phyloP scores from a whole-genome alignment of 257 asterid genomes.

The Primulina tabacum region DNA sequence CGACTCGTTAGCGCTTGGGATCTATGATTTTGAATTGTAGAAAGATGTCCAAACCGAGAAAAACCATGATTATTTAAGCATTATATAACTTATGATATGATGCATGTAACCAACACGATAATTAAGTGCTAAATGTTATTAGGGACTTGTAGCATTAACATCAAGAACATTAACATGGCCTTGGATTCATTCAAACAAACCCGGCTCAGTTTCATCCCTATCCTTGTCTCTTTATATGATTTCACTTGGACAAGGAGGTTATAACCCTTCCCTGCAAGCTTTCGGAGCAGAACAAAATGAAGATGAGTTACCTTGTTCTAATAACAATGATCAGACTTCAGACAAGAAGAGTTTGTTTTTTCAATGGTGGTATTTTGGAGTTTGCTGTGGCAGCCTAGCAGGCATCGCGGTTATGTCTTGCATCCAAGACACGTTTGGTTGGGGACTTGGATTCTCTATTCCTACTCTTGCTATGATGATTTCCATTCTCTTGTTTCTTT shows the following conservation, averaged over 20 bases:
- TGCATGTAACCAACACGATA: not conserved
- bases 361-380: slow-evolving; percentile 92
- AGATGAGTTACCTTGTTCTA: slow-evolving; percentile 41
- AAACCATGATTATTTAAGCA: not conserved
- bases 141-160: slow-evolving; percentile 86
- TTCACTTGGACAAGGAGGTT: slow-evolving; percentile 80
- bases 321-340: slow-evolving; percentile 26
- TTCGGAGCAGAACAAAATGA: slow-evolving; percentile 77
- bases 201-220: slow-evolving; percentile 43
- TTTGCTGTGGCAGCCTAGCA: slow-evolving; percentile 80
- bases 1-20: too few species aligned
- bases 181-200: slow-evolving; percentile 36
- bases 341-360: slow-evolving; percentile 60
- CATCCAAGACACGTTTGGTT: slow-evolving; percentile 76
- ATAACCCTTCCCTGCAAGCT: slow-evolving; percentile 89
- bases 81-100: not conserved
- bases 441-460: slow-evolving; percentile 91
- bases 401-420: slow-evolving; percentile 82
- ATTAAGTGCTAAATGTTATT: not conserved
- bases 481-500: slow-evolving; percentile 53
- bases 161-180: slow-evolving; percentile 61
- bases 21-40: not conserved
- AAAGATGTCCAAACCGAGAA: too few species aligned
- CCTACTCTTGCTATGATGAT: slow-evolving; percentile 59
- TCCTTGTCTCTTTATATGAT: slow-evolving; percentile 64